Base-by-base conservation (phyloP, 257 asterid species). In the Ajuga chamaepitys region DNA sequence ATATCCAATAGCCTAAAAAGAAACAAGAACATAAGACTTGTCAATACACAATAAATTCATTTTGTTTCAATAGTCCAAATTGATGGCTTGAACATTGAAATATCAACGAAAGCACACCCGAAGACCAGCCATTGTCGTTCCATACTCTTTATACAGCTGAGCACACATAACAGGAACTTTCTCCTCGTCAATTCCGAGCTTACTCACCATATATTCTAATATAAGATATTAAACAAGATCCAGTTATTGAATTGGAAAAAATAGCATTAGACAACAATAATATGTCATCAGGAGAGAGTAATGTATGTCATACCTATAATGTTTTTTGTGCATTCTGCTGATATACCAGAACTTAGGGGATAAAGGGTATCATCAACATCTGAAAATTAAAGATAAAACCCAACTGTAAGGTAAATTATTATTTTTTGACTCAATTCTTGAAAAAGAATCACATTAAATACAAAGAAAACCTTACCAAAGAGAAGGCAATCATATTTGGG, bases 61-160 rank as follows among this genome's bases (percentile, higher is more conserved):
- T 12, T 66, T 30, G 22, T 41, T 58, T 16, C 12, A 8, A 37
- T 38, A 62, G 44, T 16, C 69, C 46, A 47, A 16, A n/a, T 4
- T 2, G 26, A 26, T 5, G 16, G 52, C 63, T 12, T 37, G 37
- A n/a, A n/a, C n/a, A n/a, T n/a, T n/a, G n/a, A n/a, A n/a, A n/a
- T n/a, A 25, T 46, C 48, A 30, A 48, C 38, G 48, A 74, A 50
- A 50, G 14, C 67, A 46, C 78, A 91, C 98, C 86, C 75, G 82
- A 52, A 89, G 88, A 76, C 98, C 97, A 57, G 98, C 96, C 98
- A 92, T 89, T 21, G 98, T 92, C 0, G 97, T 92, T 34, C 97
- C 98, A 28, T 89, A 87, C 22, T 85, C 96, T 89, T 85, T 89
- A 70, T 92, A 89, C 26, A 92, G 81, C 20, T 80, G 77, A 44